Base-by-base conservation (phyloP, 306 rosid species). In the Rosa chinensis region DNA sequence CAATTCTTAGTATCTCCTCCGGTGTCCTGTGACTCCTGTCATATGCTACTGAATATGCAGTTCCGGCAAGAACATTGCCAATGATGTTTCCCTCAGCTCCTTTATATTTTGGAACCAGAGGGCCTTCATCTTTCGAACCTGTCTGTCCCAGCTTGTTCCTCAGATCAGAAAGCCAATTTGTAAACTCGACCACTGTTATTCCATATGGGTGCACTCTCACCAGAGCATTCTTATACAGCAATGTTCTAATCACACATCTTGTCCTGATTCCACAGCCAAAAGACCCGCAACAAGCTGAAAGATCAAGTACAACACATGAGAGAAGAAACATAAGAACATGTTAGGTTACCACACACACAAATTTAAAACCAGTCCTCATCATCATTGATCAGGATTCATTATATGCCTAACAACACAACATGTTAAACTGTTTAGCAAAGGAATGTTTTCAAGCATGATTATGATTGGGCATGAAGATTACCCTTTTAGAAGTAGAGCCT, bases 51-150 rank as follows among this genome's bases (percentile, higher is more conserved):
- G 97, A 92, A 59, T 80, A 1, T 32, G 47, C 40, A 64, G 92
- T 82, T 49, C 88, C 94, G 0, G 89, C 88, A 1, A 94, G 90
- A 56, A 94, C 84, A 35, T 89, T 92, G 0, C 97, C 97, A 0
- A 0, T 0, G 2, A 64, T 59, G 74, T 21, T 77, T 1, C 85
- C 87, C 84, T 90, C 97, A 0, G 92, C 90, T 21, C 97, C 96
- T 39, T 3, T 0, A 0, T 0, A 0, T 37, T 0, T 62, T 0
- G 88, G 87, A 12, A 90, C 94, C 73, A 77, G 52, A 77, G 91
- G 88, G 66, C 99, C 99, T 50, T 89, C 97, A 53, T 94, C 99
- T 83, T 91, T 94, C 66, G 74, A 0, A 13, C 97, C 97, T 0
- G 6, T 45, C 0, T 42, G 59, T 35, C 97, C 99, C 2, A 94